A percentile compares a stretch with the other conserved stretches of the same genome.
Evolutionary conservation across 1,284 basidiomycete species (phyloP).

Genomic region (Cryptococcus depauperatus): DNA sequence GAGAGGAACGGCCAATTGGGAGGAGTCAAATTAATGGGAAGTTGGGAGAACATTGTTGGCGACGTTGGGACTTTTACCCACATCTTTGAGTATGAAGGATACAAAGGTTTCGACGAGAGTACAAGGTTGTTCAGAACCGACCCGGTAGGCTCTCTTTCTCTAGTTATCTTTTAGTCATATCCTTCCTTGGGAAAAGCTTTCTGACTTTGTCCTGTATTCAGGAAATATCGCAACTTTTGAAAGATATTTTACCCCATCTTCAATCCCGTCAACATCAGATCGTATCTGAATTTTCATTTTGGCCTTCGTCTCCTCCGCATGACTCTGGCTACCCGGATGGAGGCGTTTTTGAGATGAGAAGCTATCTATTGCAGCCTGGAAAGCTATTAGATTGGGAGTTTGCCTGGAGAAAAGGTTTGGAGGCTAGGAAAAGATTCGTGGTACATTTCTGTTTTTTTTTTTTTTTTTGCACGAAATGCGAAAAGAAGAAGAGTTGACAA

Average conservation of each 20-base stretch:
- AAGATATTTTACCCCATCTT: slow-evolving; percentile 61
- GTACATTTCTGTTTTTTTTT: slow-evolving; percentile 25
- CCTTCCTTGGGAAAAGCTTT: background rate
- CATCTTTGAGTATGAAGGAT: slow-evolving; percentile 83
- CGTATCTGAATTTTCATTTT: slow-evolving; percentile 87
- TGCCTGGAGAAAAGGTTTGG: slow-evolving; percentile 80
- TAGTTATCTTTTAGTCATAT: background rate
- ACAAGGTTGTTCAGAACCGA: slow-evolving; percentile 6
- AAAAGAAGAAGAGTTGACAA: background rate
- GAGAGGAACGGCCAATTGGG: slow-evolving; percentile 54
- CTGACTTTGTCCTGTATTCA: background rate
- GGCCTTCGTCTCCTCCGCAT: slow-evolving; percentile 77
- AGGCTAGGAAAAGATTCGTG: slow-evolving; percentile 73
- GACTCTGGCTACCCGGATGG: slow-evolving; percentile 53
- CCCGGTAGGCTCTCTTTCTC: background rate
- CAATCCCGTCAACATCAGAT: slow-evolving; percentile 65
- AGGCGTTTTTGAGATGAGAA: slow-evolving; percentile 83
- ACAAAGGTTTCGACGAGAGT: slow-evolving; percentile 64
- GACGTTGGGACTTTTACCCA: slow-evolving; percentile 67
- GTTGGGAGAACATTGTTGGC: slow-evolving; percentile 79
- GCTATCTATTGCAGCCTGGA: slow-evolving; percentile 65
- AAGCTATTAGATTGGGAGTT: slow-evolving; percentile 86
- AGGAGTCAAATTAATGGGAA: slow-evolving; percentile 73
- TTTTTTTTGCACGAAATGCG: no score
- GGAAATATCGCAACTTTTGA: slow-evolving; percentile 18